These are phyloP conservation scores for Aphanomyces euteiches DNA, from an alignment of 352 stramenopile genomes.

Conservation along the genomic window DNA sequence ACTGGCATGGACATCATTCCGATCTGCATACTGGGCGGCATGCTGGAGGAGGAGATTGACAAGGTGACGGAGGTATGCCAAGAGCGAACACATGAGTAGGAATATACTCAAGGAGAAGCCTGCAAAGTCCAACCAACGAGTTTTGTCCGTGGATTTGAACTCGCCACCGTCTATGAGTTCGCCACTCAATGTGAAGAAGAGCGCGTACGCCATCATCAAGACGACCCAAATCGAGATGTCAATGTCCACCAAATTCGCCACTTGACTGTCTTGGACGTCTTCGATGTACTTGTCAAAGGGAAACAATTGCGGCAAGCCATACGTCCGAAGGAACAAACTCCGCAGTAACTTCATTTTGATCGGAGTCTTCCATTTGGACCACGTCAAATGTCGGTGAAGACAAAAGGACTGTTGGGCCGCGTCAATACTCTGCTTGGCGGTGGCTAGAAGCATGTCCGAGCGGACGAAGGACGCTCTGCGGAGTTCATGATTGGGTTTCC, in stretches of 20 bases:
- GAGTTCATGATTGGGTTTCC: conserved; percentile 38
- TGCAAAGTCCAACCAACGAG: conserved; percentile 14
- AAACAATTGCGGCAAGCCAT: conserved; percentile 46
- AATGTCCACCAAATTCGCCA: conserved; percentile 77
- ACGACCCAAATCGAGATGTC: conserved; percentile 53
- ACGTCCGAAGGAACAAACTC: conserved; percentile 45
- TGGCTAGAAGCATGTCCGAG: conserved; percentile 40
- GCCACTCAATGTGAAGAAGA: conserved; percentile 11
- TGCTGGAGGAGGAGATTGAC: conserved; percentile 17
- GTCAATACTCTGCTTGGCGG: conserved; percentile 17
- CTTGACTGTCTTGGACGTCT: conserved; percentile 69
- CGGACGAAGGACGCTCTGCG: conserved; percentile 49
- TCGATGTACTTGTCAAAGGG: conserved; percentile 75
- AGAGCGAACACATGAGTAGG: conserved; percentile 1
- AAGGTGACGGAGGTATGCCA: conserved; percentile 13
- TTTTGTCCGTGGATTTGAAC: neutral
- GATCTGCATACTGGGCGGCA: conserved; percentile 1
- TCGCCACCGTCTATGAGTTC: neutral
- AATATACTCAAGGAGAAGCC: neutral
- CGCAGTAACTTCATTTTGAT: conserved; percentile 44
- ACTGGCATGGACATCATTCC: too few relatives aligned
- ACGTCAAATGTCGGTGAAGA: neutral
- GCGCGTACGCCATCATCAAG: conserved; percentile 20
- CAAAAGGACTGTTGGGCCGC: conserved; percentile 25
- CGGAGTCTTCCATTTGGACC: conserved; percentile 29